phyloP scores from a whole-genome alignment of 495 filamentous ascomycete species.

The Daldinia loculata region DNA sequence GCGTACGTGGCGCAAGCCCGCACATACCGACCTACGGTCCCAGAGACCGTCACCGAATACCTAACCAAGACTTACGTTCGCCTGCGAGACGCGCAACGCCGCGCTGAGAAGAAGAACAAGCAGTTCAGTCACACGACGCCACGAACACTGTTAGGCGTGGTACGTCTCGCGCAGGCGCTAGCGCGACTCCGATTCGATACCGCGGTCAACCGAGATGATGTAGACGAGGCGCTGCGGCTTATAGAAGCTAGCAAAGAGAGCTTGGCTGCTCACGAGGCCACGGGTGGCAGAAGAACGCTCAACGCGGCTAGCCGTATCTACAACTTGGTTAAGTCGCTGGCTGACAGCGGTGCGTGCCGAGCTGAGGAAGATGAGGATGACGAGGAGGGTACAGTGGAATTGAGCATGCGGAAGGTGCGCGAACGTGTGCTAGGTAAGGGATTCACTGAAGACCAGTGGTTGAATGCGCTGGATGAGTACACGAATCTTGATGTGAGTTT shows the following conservation, averaged over 20 bases:
- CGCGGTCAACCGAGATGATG: conserved; percentile 86
- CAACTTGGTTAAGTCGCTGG: conserved; percentile 85
- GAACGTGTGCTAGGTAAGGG: conserved; percentile 94
- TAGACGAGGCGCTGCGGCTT: conserved; percentile 92
- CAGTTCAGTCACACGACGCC: conserved; percentile 93
- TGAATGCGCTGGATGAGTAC: conserved; percentile 88
- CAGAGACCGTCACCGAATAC: conserved; percentile 87
- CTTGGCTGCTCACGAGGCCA: conserved; percentile 69
- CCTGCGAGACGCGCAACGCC: conserved; percentile 86
- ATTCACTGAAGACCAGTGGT: conserved; percentile 93
- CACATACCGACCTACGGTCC: conserved; percentile 84
- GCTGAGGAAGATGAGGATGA: conserved; percentile 66
- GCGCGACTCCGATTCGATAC: conserved; percentile 89
- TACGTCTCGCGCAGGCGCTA: conserved; percentile 94
- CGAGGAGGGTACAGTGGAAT: conserved; percentile 65
- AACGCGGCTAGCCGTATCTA: conserved; percentile 92
- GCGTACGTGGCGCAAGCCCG: conserved; percentile 95
- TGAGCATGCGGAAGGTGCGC: conserved; percentile 85
- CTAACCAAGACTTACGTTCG: conserved; percentile 95
- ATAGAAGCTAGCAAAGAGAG: conserved; percentile 91
- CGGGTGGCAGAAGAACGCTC: conserved; percentile 68
- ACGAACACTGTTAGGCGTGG: conserved; percentile 88
- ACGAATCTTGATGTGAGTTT: conserved; percentile 82
- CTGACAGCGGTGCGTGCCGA: conserved; percentile 74
- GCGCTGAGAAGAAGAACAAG: conserved; percentile 85